phyloP scores from a whole-genome alignment of 2,329 filamentous ascomycete species.

The Paecilomyces dactylethromorphus region DNA sequence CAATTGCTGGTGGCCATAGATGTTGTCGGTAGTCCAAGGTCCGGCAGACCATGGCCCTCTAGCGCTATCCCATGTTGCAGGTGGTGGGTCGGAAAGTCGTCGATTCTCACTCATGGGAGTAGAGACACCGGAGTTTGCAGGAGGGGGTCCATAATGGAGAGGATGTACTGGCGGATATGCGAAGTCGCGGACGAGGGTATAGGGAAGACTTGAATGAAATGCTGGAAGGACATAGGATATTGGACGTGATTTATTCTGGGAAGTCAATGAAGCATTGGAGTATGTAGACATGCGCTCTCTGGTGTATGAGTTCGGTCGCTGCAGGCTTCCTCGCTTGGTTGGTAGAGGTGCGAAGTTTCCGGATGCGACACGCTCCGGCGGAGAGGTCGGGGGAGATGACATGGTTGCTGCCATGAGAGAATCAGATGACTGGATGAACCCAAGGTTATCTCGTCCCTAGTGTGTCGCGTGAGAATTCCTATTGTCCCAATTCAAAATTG shows the following conservation, averaged over 20 bases:
- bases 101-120: constrained; percentile 76
- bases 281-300: constrained; percentile 80
- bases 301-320: constrained; percentile 68
- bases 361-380: constrained; percentile 20
- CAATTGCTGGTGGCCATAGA: constrained; percentile 62
- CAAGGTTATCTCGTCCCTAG: not conserved
- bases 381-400: constrained; percentile 29
- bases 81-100: constrained; percentile 74
- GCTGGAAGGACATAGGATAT: constrained; percentile 74
- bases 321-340: constrained; percentile 53
- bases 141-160: constrained; percentile 88
- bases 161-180: constrained; percentile 79
- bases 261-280: constrained; percentile 59
- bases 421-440: not conserved
- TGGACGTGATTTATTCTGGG: constrained; percentile 62
- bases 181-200: constrained; percentile 92
- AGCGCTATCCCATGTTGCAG: constrained; percentile 66
- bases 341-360: constrained; percentile 24
- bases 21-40: constrained; percentile 41
- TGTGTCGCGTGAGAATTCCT: not conserved
- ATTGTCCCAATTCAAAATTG: constrained; percentile 1
- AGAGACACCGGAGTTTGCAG: constrained; percentile 70
- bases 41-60: constrained; percentile 51
- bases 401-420: constrained; percentile 26
- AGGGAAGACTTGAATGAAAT: constrained; percentile 78